Base-by-base conservation (phyloP, 495 filamentous ascomycete species). In the Aspergillus incahuasiensis region DNA sequence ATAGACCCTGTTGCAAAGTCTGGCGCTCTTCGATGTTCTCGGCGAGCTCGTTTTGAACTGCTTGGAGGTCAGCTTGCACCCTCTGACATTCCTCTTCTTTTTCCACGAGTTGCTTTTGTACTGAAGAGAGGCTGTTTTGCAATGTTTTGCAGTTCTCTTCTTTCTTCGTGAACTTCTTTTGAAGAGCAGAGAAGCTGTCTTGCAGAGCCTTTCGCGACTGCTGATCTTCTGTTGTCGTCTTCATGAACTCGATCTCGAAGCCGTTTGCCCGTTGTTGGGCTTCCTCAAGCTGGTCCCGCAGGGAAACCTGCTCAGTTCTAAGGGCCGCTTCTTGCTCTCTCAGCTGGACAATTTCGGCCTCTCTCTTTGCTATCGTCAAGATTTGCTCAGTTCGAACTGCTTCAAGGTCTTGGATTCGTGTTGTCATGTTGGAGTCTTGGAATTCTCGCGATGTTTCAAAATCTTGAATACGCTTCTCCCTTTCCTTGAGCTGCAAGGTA, bases 261-360 rank as follows among this genome's bases (percentile, higher is more conserved):
- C 41, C 53, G 9, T 35, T 38, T 11, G 57, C 48, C 13, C 48
- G 65, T 28, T 56, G 50, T 34, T 61, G 67, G 6, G 63, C 57
- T 50, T 66, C 61, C 21, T 68, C 51, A 16, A 69, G 54, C 44
- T 63, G 54, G 9, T 59, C 48, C 24, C 59, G 57, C 16, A 72
- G 32, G 1, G 46, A 59, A 34, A 35, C 54, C n/a, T 63, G 60
- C 28, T 71, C 63, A 9, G 42, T 24, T 16, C 18, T 24, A 11
- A 55, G 61, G 1, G 45, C 34, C 0, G 63, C 54, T 18, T 70
- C 69, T 6, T 57, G 35, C 18, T 63, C 58, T 7, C 57, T 63
- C 15, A 63, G 58, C 20, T 58, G 47, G 32, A 59, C 48, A 15
- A 70, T 59, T 32, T 70, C 63, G 7, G 12, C 20, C 11, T 63